Conservation (phyloP, 805 yeast genomes). For the Sugiyamaella boreocaroliniensis region DNA sequence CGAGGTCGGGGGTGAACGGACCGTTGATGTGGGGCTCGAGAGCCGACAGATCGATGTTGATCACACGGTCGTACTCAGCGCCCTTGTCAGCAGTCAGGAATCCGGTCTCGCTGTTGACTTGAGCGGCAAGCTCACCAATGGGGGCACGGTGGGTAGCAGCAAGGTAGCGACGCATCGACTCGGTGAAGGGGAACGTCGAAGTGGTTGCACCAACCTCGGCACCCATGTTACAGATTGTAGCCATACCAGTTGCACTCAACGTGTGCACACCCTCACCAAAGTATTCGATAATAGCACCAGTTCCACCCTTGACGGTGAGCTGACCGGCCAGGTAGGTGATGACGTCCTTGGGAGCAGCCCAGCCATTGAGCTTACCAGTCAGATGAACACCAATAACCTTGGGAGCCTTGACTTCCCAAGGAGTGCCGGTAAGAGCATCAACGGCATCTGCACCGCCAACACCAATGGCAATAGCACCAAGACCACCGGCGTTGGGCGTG, state of each 20-base stretch:
- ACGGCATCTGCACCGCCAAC: slow-evolving; percentile 99
- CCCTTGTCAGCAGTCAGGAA: slow-evolving; percentile 80
- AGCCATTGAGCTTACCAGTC: slow-evolving; percentile 81
- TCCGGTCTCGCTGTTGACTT: slow-evolving; percentile 46
- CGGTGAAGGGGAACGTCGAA: slow-evolving; percentile 91
- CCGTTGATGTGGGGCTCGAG: slow-evolving; percentile 96
- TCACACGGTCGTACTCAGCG: slow-evolving; percentile 84
- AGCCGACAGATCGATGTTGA: slow-evolving; percentile 79
- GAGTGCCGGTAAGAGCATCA: slow-evolving; percentile 92
- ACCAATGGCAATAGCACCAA: slow-evolving; percentile 98
- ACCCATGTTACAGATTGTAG: slow-evolving; percentile 99
- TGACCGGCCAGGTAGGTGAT: slow-evolving; percentile 88
- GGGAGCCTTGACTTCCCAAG: slow-evolving; percentile 99
- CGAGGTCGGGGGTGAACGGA: slow-evolving; percentile 96
- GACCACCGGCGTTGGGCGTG: slow-evolving; percentile 98
- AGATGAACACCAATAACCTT: slow-evolving; percentile 88
- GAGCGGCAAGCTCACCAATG: slow-evolving; percentile 73
- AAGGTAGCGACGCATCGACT: slow-evolving; percentile 71
- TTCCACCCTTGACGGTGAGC: slow-evolving; percentile 95
- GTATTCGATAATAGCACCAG: slow-evolving; percentile 93
- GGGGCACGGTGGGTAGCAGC: slow-evolving; percentile 77
- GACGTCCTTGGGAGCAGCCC: slow-evolving; percentile 97
- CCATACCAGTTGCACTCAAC: slow-evolving; percentile 97
- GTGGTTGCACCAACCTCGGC: slow-evolving; percentile 99
- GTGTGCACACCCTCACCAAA: slow-evolving; percentile 90